Evolutionary conservation across 208 protist species (phyloP), one percentile per base, ranked within the genome.

Genomic region (Trypanosoma mega): DNA sequence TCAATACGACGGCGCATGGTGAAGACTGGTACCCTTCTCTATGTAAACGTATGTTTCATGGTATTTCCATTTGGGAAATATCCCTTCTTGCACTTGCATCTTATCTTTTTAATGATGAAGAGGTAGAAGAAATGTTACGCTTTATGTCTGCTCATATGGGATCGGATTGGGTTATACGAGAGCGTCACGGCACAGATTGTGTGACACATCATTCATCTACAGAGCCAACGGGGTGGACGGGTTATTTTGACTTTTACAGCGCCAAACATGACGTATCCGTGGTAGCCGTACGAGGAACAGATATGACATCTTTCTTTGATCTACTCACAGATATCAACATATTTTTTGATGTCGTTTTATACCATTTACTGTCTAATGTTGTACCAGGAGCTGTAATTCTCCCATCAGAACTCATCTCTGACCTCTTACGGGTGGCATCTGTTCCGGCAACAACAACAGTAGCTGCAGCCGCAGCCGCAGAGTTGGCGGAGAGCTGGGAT

Each of bases 221-320:
- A 52, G 36, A 63, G 48, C 80, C 80, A 41, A 89, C 76, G 12
- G 61, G 72, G 24, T 90, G 80, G 80, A 72, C 27, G 9, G 80
- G 75, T 16, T 91, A 85, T 62, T 80, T 76, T 63, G 87, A 94
- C 29, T 63, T 94, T 51, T 89, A 84, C 71, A 90, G 83, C 72
- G 31, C 34, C 9, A 66, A 57, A 36, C 63, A 80, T 37, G 75
- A 91, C 59, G 56, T 68, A 21, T 82, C 83, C 20, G 70, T 94
- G 12, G 72, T 94, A 48, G 37, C 81, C 23, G 48, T 94, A 24
- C 80, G 87, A 37, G 83, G 87, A 55, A 94, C 83, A 6, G 83
- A 91, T 60, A 56, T 88, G 52, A 86, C 75, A 39, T 85, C 77
- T 31, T 80, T 87, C 51, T 68, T 52, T 3, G 87, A 94, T 74